These are phyloP conservation scores for Astrothelium macrocarpum DNA, from an alignment of 495 filamentous ascomycete species.

Conservation along the genomic window DNA sequence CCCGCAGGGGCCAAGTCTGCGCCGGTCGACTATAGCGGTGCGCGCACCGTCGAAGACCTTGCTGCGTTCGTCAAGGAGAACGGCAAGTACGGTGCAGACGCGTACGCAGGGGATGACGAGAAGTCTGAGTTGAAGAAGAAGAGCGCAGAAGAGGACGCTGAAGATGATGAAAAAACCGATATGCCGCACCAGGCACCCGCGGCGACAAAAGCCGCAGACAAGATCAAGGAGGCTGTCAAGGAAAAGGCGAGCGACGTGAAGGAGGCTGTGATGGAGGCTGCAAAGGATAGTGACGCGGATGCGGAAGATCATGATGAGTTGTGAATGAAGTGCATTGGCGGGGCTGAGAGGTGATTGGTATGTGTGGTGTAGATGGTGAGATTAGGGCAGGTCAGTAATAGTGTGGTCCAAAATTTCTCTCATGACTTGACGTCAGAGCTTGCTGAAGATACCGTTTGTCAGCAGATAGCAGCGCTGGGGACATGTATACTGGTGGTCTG, in stretches of 20 bases:
- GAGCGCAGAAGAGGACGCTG: constrained; percentile 26
- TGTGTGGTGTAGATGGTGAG: too few species aligned
- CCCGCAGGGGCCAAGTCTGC: constrained; percentile 77
- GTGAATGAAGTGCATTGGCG: constrained; percentile 6
- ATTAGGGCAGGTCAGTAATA: too few species aligned
- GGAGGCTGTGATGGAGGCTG: constrained; percentile 30
- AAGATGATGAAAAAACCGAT: constrained; percentile 36
- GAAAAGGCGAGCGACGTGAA: constrained; percentile 30
- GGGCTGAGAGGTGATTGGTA: not conserved
- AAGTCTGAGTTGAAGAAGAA: not conserved
- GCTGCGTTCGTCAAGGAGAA: constrained; percentile 91
- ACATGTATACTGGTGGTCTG: too few species aligned
- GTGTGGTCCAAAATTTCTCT: too few species aligned
- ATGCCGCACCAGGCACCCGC: constrained; percentile 40
- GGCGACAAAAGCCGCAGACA: constrained; percentile 46
- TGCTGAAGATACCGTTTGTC: too few species aligned
- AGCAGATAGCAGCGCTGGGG: too few species aligned
- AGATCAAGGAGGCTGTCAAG: constrained; percentile 33
- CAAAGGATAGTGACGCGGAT: constrained; percentile 13
- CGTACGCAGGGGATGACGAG: constrained; percentile 41
- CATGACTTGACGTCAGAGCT: too few species aligned
- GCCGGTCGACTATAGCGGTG: constrained; percentile 78
- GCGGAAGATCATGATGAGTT: constrained; percentile 26
- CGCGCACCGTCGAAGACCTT: constrained; percentile 87
- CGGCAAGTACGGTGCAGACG: constrained; percentile 75